Percentiles rank a stretch among this genome's conserved stretches.
phyloP scores from a whole-genome alignment of 1,284 basidiomycete species.

The Peniophora sp. region DNA sequence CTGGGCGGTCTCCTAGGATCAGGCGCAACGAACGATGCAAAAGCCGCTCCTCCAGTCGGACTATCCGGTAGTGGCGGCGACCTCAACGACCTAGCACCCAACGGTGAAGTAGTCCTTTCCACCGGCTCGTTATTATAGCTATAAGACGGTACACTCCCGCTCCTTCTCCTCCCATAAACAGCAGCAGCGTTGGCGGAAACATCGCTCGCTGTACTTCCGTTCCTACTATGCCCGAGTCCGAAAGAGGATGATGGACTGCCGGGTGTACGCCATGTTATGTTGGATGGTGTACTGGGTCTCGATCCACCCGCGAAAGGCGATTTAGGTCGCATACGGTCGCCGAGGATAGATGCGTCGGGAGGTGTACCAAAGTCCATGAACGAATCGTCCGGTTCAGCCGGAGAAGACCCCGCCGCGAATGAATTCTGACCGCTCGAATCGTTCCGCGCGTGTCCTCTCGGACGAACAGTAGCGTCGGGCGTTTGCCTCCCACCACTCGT shows the following conservation, averaged over 20 bases:
- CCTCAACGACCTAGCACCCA: slow-evolving; percentile 30
- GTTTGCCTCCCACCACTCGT: neutral
- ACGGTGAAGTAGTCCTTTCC: slow-evolving; percentile 34
- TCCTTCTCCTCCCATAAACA: slow-evolving; percentile 9
- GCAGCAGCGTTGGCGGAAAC: slow-evolving; percentile 6
- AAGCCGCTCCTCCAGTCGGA: slow-evolving; percentile 23
- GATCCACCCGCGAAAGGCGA: slow-evolving; percentile 43
- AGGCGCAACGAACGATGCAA: neutral
- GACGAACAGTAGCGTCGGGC: slow-evolving; percentile 33
- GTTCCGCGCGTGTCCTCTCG: slow-evolving; percentile 17
- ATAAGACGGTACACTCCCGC: slow-evolving; percentile 5
- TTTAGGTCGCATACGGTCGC: slow-evolving; percentile 48
- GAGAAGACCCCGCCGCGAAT: neutral
- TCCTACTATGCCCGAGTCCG: slow-evolving; percentile 42
- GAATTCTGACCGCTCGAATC: too few relatives aligned
- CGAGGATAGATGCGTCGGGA: slow-evolving; percentile 38
- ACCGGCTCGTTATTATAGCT: slow-evolving; percentile 19
- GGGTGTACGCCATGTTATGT: slow-evolving; percentile 47
- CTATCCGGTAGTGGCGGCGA: slow-evolving; percentile 57
- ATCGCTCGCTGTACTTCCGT: slow-evolving; percentile 35
- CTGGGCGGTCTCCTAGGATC: slow-evolving; percentile 32
- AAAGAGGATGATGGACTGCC: slow-evolving; percentile 19
- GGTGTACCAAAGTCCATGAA: slow-evolving; percentile 37
- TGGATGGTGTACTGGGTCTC: slow-evolving; percentile 66
- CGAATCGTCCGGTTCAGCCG: slow-evolving; percentile 19